Evolutionary conservation across 2,329 filamentous ascomycete species (phyloP), one percentile per base, ranked within the genome.

Genomic region (Alternaria metachromatica): DNA sequence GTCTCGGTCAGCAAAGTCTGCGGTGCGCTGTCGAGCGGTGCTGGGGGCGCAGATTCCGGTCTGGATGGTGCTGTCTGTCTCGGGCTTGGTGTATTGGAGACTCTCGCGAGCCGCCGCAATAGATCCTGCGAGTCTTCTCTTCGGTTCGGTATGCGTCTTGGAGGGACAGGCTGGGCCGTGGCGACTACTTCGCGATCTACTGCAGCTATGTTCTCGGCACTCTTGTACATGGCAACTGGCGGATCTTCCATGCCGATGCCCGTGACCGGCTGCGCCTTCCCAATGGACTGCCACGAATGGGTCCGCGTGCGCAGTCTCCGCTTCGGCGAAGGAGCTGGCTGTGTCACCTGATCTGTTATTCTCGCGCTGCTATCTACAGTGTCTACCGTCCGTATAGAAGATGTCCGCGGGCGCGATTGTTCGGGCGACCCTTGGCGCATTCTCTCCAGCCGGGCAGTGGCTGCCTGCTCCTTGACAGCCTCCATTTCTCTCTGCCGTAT

Each of bases 41-140:
- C 66, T 5, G 63, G 37, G n/a, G 70, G 67, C 51, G 71, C 64
- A n/a, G 70, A 69, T 33, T 71, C 70, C 11, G 74, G 70, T 49
- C 73, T 69, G 18, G 68, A 58, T 12, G 70, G 44, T 26, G 62
- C 54, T 26, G 53, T 53, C 55, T 76, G 77, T 21, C 69, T 76
- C 33, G 83, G 82, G 64, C 81, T 84, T 5, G 84, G 83, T 30
- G 82, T 85, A 60, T 82, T 85, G 7, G 82, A 81, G 3, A 78
- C 82, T 65, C 82, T 76, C 2, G 84, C 82, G 10, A 86, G 75
- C 59, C 80, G 78, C 65, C 81, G 79, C 50, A 86, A 74, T 21
- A 85, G 72, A 63, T 82, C 78, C 63, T 83, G 78, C 6, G 83
- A 84, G 68, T 84, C 83, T 45, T 80, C 76, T 41, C 81, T 77